A percentile compares a stretch with the other conserved stretches of the same genome.
phyloP scores from a whole-genome alignment of 164 flowering plant genomes.

The Buxus sempervirens region DNA sequence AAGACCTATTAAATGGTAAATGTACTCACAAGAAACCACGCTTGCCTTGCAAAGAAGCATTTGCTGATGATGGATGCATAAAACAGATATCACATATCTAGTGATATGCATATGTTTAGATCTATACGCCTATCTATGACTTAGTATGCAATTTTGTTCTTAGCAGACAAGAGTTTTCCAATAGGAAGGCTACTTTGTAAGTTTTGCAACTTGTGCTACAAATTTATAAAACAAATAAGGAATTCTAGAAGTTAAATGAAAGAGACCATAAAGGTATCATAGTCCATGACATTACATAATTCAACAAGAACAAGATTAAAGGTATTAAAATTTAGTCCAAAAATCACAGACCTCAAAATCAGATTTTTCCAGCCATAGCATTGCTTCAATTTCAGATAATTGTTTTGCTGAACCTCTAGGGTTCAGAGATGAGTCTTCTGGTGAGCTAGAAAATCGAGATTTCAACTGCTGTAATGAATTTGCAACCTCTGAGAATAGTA shows the following conservation, averaged over 20 bases:
- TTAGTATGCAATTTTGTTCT: no score
- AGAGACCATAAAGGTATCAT: not conserved
- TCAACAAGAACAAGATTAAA: not conserved
- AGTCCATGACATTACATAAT: no score
- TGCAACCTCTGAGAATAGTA: slow-evolving; percentile 56
- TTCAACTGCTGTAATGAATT: slow-evolving; percentile 40
- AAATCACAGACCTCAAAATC: slow-evolving; percentile 72
- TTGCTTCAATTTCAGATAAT: slow-evolving; percentile 54
- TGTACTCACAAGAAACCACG: no score
- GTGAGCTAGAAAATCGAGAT: slow-evolving; percentile 34
- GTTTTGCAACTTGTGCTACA: no score
- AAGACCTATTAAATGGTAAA: not conserved
- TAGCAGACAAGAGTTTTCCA: no score
- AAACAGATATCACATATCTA: no score
- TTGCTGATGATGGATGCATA: no score
- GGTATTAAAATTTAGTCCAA: not conserved
- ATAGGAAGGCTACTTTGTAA: not conserved
- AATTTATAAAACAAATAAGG: not conserved
- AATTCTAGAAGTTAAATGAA: not conserved
- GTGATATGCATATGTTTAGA: no score
- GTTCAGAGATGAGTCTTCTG: slow-evolving; percentile 16
- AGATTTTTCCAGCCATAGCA: slow-evolving; percentile 58
- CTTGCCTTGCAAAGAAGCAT: no score
- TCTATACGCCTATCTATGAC: no score
- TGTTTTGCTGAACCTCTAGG: slow-evolving; percentile 34